Evolutionary conservation across 176 grass and related monocot genomes (phyloP), one percentile per base, ranked within the genome.

Genomic region (Oryza rufipogon): DNA sequence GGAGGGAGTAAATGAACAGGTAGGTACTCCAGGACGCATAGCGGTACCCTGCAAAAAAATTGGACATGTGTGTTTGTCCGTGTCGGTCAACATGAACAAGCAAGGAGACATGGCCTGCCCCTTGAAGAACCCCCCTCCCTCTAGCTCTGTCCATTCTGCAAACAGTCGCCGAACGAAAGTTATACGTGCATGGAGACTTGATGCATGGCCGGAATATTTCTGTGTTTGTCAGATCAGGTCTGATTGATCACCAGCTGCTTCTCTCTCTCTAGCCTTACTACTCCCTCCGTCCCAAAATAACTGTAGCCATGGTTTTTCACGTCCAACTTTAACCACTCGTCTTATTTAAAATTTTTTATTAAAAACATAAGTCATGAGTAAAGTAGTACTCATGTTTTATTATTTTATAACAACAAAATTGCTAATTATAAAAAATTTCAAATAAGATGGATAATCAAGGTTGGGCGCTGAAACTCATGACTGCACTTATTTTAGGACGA

Each of bases 201-300:
- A 71, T 70, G 66, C 82, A 68, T 70, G 47, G 66, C 54, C 58
- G 73, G 83, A 90, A 90, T 85, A 90, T 90, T 78, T 86, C 73
- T 72, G 73, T 70, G 64, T 66, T 56, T 45, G 83, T 54, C 83
- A 81, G 78, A 36, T 77, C 45, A 64, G 64, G 64, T 70, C 58
- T 63, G 58, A 63, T 63, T 63, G 58, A 61, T 61, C 58, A 63
- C 20, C 56, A 17, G 9, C 42, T 52, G 15, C 60, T 66, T 28
- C 20, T 45, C 38, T 45, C 23, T 32, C 66, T 36, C 68, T 10
- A 6, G 67, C 25, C 20, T 64, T 39, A 49, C 64, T 52, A 28
- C 28, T 28, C 28, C 28, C 28, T 28, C 28, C 28, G 28, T 28
- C 1, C 1, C 28, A 28, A 28, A 28, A 28, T 2, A 28, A 28